A percentile compares a stretch with the other conserved stretches of the same genome.
These are phyloP conservation scores for Aspergillus pseudoglaucus DNA, from an alignment of 2,329 filamentous ascomycete species.

Conservation along the genomic window DNA sequence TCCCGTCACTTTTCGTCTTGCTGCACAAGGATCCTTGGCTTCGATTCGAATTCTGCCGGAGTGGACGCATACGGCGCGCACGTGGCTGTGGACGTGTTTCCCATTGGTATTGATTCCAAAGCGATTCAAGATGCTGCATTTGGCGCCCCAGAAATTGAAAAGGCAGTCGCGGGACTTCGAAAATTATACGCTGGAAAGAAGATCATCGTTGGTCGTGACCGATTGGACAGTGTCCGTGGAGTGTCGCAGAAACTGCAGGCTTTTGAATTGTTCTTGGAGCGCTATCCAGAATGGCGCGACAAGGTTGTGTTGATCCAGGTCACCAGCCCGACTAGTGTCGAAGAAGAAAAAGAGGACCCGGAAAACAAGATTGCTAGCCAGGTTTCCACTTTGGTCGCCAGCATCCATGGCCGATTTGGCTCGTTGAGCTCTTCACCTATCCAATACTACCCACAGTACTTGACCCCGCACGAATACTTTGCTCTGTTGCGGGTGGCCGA, in stretches of 20 bases:
- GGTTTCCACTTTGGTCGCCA: conserved; percentile 82
- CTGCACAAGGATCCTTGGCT: conserved; percentile 85
- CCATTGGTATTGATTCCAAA: conserved; percentile 86
- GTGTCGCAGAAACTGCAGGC: conserved; percentile 95
- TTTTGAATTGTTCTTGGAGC: conserved; percentile 84
- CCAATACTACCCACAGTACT: conserved; percentile 90
- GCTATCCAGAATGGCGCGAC: conserved; percentile 85
- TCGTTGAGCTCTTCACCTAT: conserved; percentile 85
- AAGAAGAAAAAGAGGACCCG: conserved; percentile 68
- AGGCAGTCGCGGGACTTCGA: conserved; percentile 65
- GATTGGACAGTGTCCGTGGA: conserved; percentile 86
- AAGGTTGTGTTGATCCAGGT: conserved; percentile 93
- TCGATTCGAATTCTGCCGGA: conserved; percentile 75
- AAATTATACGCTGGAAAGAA: conserved; percentile 82
- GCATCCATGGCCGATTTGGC: conserved; percentile 86
- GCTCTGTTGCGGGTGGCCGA: conserved; percentile 85
- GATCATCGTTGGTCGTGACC: conserved; percentile 88
- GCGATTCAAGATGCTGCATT: conserved; percentile 72
- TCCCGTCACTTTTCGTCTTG: conserved; percentile 91
- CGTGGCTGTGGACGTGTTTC: conserved; percentile 87
- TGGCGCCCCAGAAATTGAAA: conserved; percentile 60
- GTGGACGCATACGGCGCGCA: conserved; percentile 85
- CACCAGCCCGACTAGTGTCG: conserved; percentile 76
- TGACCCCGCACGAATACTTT: conserved; percentile 86
- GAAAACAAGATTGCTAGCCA: conserved; percentile 79